Base-by-base conservation (phyloP, 2,329 filamentous ascomycete species). In the Trematosphaeria pertusa region DNA sequence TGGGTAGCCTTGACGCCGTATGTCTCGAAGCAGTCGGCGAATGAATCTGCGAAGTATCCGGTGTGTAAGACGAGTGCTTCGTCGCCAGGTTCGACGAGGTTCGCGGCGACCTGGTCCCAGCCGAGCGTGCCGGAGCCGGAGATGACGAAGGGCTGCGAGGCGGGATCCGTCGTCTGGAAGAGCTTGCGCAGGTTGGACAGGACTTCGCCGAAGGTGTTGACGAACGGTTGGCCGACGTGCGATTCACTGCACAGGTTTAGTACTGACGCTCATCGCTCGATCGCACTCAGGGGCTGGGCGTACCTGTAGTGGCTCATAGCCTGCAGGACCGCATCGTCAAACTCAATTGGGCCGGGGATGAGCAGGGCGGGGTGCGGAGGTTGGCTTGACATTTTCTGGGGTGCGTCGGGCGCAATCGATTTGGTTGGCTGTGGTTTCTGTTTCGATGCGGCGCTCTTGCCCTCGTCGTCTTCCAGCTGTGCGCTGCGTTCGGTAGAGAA, bases 301-400 rank as follows among this genome's bases (percentile, higher is more conserved):
- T 78, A 91, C 88, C 89, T 93, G 78, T 88, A 96, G 76, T 96
- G 91, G 79, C 88, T 87, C 93, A 97, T 97, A 52, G 91, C 90
- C 74, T 92, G 84, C 41, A 97, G 85, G 51, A 97, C 93, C 37
- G 87, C 91, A 93, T 97, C 93, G 73, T 97, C 93, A 70, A 97
- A 97, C 78, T 97, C 93, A 73, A 97, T 96, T 67, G 94, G 94
- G 56, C 94, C 94, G 38, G 94, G 94, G 69, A 99, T 97, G 76
- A 99, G 85, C 75, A 99, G 81, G 45, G 93, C 87, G 42, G 84
- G 79, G 69, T 87, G 85, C 45, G 80, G 73, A 43, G 81, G 64
- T 75, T 87, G 83, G 44, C 64, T 69, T 31, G 82, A 85, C 81
- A 85, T 85, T 43, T 65, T 80, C 63, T 62, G 57, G 30, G 54